Evolutionary conservation across 345 rosid genomes (phyloP), one percentile per base, ranked within the genome.

Genomic region (Erysimum cheiranthoides): DNA sequence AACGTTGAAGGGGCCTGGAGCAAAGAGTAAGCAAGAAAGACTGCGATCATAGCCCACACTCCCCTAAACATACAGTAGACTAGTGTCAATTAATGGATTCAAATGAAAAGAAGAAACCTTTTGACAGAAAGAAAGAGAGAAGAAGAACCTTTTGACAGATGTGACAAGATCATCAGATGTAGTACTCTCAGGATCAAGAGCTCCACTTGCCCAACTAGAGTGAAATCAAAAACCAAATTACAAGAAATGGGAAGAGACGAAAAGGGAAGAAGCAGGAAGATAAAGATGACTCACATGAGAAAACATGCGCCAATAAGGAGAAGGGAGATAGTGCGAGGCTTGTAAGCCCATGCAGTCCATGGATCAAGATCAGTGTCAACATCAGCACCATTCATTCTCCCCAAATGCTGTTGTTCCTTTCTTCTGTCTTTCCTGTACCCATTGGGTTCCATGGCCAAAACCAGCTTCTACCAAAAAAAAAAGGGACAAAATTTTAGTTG

Each of bases 341-440:
- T 86, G 77, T 95, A 95, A 30, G 99, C 99, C 99, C 99, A 95
- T 72, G 99, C 96, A 79, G 94, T 95, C 99, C 99, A 95, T 56
- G 99, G 99, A 85, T 95, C 98, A 69, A 95, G 82, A 32, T 90
- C 97, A 78, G 61, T 88, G 63, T 70, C 86, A 21, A 71, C 59
- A 68, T 17, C 70, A 58, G 43, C 49, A 66, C 92, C 98, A 82
- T 88, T 90, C 81, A 82, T 80, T 57, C 70, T 85, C 78, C 68
- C 71, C 57, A 73, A 66, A 80, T 73, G 78, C 65, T 74, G 78
- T 73, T 74, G 78, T 73, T 89, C 92, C 71, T 66, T 88, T 74
- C 78, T 81, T 65, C 76, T 85, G 58, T 42, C 79, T 85, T 85
- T 86, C 74, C 73, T 86, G 54, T 82, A 86, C 66, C 86, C 93